phyloP scores from a whole-genome alignment of 306 rosid species.

The Lithocarpus polystachyus region DNA sequence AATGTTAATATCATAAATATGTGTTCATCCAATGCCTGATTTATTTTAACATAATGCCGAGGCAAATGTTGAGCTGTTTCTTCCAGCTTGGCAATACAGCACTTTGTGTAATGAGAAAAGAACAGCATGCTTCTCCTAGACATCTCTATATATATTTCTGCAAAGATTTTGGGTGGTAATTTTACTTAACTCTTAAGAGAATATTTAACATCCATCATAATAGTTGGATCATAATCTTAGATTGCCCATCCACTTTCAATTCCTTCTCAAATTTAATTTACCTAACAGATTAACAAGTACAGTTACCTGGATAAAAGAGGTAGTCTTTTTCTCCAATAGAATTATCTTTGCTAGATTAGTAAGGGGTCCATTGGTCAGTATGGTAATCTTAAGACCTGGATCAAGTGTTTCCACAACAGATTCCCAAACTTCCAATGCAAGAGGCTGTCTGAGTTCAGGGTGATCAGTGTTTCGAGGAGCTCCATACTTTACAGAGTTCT shows the following conservation, averaged over 20 bases:
- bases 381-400: constrained; percentile 63
- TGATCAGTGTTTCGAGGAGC: constrained; percentile 68
- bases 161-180: too few species aligned
- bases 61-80: neutral
- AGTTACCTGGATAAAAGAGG: constrained; percentile 63
- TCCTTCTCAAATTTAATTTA: neutral
- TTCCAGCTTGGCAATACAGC: neutral
- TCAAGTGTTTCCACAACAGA: constrained; percentile 44
- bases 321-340: constrained; percentile 36
- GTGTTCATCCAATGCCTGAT: neutral
- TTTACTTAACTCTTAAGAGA: too few species aligned
- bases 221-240: constrained; percentile 2
- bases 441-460: constrained; percentile 72
- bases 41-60: neutral
- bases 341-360: constrained; percentile 75
- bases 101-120: neutral
- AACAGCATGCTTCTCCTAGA: neutral
- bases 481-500: constrained; percentile 50
- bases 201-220: neutral
- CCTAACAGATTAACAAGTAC: neutral
- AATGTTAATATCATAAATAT: neutral
- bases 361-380: constrained; percentile 89
- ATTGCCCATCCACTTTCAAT: neutral
- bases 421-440: constrained; percentile 81
- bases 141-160: neutral